phyloP scores from a whole-genome alignment of 2,329 filamentous ascomycete genomes.

The Colletotrichum higginsianum region DNA sequence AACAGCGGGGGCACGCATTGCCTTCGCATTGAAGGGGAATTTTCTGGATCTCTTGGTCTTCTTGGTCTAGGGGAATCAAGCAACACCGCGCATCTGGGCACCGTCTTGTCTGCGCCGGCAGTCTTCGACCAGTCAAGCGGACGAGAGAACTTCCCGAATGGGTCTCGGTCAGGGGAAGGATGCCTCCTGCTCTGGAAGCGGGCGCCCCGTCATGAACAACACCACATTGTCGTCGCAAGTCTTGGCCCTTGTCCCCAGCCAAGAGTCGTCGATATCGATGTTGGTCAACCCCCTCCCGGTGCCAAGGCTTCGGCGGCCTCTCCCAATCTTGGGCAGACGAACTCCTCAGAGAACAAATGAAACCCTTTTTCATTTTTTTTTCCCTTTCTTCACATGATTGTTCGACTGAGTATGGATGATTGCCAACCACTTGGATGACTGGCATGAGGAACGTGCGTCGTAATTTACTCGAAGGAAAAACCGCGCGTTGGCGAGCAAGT shows the following conservation, averaged over 20 bases:
- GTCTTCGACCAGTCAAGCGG: neutral
- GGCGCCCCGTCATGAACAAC: neutral
- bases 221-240: neutral
- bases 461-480: neutral
- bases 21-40: neutral
- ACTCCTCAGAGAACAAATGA: too few species aligned
- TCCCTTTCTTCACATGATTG: too few species aligned
- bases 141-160: neutral
- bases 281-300: neutral
- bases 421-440: neutral
- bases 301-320: constrained; percentile 8
- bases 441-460: neutral
- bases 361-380: neutral
- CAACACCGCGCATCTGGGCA: constrained; percentile 2
- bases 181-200: neutral
- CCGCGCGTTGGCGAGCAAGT: neutral
- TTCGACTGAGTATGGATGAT: neutral
- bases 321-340: neutral
- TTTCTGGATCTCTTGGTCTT: neutral
- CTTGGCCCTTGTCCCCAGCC: neutral
- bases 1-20: neutral
- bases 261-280: neutral
- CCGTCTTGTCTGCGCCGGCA: neutral
- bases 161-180: neutral
- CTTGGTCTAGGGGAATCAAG: neutral